Evolutionary conservation across 2,329 filamentous ascomycete genomes (phyloP).

Genomic region (Harringtonia aguacate): DNA sequence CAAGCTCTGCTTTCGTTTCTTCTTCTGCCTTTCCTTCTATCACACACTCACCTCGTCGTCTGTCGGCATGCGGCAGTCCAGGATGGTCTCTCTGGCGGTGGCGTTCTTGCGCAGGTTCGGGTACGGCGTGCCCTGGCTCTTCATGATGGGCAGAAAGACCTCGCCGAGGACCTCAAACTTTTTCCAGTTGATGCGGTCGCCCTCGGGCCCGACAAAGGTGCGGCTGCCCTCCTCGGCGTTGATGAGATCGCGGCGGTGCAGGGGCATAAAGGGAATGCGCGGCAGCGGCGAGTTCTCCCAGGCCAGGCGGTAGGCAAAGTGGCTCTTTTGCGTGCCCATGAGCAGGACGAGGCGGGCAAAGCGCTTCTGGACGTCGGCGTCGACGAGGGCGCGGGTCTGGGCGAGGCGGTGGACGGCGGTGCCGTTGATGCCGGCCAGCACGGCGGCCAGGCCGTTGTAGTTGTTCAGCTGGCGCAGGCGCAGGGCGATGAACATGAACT

Average conservation of each 20-base stretch:
- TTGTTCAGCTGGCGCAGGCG: constrained; percentile 89
- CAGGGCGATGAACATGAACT: constrained; percentile 84
- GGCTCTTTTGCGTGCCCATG: constrained; percentile 86
- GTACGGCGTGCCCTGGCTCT: constrained; percentile 79
- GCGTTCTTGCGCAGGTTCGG: constrained; percentile 60
- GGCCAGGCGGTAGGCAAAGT: constrained; percentile 90
- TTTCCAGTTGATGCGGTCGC: constrained; percentile 84
- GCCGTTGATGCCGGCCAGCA: constrained; percentile 85
- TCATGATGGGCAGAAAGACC: constrained; percentile 80
- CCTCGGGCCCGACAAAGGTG: constrained; percentile 69
- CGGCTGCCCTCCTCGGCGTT: constrained; percentile 86
- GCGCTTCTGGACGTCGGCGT: constrained; percentile 62
- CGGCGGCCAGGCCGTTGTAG: constrained; percentile 90
- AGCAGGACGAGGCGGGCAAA: constrained; percentile 83
- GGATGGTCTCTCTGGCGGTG: constrained; percentile 59
- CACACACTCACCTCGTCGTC: constrained; percentile 70
- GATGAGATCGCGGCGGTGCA: constrained; percentile 82
- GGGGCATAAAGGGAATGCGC: constrained; percentile 84
- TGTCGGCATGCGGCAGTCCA: constrained; percentile 70
- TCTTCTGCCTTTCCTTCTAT: neutral
- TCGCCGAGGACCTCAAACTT: constrained; percentile 97
- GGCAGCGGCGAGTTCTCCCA: constrained; percentile 93
- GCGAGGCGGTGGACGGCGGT: constrained; percentile 74
- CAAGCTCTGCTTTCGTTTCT: too few relatives aligned
- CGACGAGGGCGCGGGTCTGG: constrained; percentile 68